phyloP scores from a whole-genome alignment of 1,284 basidiomycete genomes.

The Moniliophthora roreri region DNA sequence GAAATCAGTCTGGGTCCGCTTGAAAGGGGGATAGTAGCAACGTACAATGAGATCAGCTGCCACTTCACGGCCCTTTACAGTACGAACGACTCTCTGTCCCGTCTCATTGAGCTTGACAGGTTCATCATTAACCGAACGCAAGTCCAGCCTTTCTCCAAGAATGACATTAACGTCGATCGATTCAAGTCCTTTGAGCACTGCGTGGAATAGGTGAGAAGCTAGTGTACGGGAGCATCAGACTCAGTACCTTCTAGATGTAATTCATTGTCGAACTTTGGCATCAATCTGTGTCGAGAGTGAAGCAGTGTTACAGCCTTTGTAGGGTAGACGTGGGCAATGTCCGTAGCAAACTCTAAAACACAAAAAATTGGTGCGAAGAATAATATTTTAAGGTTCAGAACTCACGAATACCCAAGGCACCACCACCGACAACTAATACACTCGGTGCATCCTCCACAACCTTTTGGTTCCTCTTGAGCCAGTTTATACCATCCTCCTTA shows the following conservation, averaged over 20 bases:
- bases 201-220: no score
- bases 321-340: slow-evolving; percentile 63
- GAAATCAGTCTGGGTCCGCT: neutral
- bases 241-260: slow-evolving; percentile 54
- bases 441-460: slow-evolving; percentile 41
- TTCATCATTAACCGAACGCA: slow-evolving; percentile 34
- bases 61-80: slow-evolving; percentile 57
- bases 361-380: neutral
- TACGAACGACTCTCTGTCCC: slow-evolving; percentile 45
- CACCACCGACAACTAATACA: slow-evolving; percentile 60
- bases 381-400: slow-evolving; percentile 4
- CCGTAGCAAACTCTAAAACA: slow-evolving; percentile 60
- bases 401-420: slow-evolving; percentile 64
- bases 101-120: slow-evolving; percentile 25
- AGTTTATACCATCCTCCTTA: slow-evolving; percentile 47
- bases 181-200: slow-evolving; percentile 45
- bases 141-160: slow-evolving; percentile 56
- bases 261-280: slow-evolving; percentile 56
- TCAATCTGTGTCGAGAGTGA: slow-evolving; percentile 59
- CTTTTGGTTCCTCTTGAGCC: slow-evolving; percentile 47
- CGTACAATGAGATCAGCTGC: slow-evolving; percentile 62
- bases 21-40: slow-evolving; percentile 8
- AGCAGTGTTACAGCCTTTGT: slow-evolving; percentile 63
- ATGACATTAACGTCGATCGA: slow-evolving; percentile 47
- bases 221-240: no score